These are phyloP conservation scores for Candolleomyces eurysporus DNA, from an alignment of 768 basidiomycete genomes.

Conservation along the genomic window DNA sequence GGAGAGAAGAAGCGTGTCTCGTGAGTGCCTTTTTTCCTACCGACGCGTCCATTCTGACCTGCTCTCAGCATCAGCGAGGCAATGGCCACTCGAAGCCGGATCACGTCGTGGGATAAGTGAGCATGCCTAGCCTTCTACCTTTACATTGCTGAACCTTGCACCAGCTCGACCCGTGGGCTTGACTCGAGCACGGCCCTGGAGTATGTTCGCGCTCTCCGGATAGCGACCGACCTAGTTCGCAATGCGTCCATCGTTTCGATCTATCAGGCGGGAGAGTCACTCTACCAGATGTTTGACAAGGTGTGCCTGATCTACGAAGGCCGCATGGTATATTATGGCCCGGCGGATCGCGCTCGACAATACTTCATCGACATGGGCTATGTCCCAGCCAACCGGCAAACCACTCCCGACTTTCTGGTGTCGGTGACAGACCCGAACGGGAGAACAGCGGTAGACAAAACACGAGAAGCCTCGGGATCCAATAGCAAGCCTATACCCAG, in stretches of 20 bases:
- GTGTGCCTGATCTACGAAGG: constrained; percentile 77
- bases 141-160: neutral
- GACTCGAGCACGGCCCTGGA: constrained; percentile 74
- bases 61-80: constrained; percentile 43
- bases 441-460: constrained; percentile 38
- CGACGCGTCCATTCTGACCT: neutral
- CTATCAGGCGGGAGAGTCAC: constrained; percentile 77
- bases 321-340: constrained; percentile 75
- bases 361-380: constrained; percentile 78
- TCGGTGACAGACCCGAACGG: constrained; percentile 58
- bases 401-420: constrained; percentile 65
- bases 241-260: constrained; percentile 72
- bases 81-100: constrained; percentile 56
- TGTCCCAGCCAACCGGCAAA: constrained; percentile 56
- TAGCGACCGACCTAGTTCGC: constrained; percentile 55
- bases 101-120: constrained; percentile 80
- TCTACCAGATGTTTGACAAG: constrained; percentile 67
- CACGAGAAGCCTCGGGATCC: constrained; percentile 7
- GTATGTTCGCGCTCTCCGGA: constrained; percentile 64
- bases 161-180: constrained; percentile 64
- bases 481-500: constrained; percentile 32
- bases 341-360: constrained; percentile 56
- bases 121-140: constrained; percentile 12
- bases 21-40: constrained; percentile 18
- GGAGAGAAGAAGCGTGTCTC: constrained; percentile 83